phyloP scores from a whole-genome alignment of 208 protist genomes.

The Trypanosoma scelopori region DNA sequence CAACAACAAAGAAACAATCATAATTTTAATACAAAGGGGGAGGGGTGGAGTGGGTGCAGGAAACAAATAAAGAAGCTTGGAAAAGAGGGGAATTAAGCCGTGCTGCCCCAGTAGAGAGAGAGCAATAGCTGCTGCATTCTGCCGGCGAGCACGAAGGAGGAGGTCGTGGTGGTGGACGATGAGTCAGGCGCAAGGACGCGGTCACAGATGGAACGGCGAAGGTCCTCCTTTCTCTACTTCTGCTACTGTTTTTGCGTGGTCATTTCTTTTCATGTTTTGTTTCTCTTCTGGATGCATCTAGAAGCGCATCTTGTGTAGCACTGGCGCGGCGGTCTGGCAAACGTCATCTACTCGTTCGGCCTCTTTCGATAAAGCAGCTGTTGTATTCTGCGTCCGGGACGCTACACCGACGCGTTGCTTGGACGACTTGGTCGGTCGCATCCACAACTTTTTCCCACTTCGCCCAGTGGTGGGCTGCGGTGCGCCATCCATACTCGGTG shows the following conservation, averaged over 20 bases:
- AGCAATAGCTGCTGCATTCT: not conserved
- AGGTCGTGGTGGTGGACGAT: not conserved
- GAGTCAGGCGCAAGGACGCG: not conserved
- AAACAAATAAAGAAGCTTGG: no score
- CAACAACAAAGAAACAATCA: no score
- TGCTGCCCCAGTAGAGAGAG: constrained; percentile 4
- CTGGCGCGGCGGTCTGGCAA: not conserved
- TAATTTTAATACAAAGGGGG: no score
- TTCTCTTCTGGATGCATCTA: not conserved
- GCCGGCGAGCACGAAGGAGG: not conserved
- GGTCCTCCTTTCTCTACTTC: not conserved
- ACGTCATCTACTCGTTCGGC: not conserved
- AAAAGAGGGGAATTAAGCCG: no score
- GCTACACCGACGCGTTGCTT: not conserved
- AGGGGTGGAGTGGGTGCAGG: no score
- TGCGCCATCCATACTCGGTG: no score
- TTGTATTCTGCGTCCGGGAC: not conserved
- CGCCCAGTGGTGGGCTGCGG: not conserved
- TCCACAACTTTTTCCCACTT: constrained; percentile 6
- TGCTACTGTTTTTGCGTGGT: no score
- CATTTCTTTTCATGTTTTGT: no score
- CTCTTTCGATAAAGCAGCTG: not conserved
- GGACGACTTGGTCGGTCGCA: constrained; percentile 16
- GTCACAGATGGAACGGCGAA: not conserved
- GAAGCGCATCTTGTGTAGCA: constrained; percentile 10